Percentiles rank a stretch among this genome's conserved stretches.
Conservation (phyloP, 2,329 filamentous ascomycete species). For the Pyricularia sp. region DNA sequence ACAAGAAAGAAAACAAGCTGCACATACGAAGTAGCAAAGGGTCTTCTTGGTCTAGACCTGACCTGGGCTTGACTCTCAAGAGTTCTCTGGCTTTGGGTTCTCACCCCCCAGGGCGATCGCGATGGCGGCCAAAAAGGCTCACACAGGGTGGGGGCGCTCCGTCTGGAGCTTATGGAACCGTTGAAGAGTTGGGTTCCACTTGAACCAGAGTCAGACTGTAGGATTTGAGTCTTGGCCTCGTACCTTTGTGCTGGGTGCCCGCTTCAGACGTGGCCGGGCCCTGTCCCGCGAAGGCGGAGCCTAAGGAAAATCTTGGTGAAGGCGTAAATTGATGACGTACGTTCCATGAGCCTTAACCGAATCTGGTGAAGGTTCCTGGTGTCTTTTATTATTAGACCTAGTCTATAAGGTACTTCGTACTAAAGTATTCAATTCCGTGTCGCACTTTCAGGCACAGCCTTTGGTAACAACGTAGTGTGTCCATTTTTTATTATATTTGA, state of each 20-base stretch:
- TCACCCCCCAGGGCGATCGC: neutral
- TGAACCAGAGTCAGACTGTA: neutral
- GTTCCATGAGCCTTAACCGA: neutral
- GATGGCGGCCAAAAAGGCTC: neutral
- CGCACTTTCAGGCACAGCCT: neutral
- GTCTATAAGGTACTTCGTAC: too few relatives aligned
- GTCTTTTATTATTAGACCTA: neutral
- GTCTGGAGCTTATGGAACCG: neutral
- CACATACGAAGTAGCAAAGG: too few relatives aligned
- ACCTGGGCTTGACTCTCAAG: neutral
- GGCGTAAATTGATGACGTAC: neutral
- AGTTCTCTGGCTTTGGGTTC: neutral
- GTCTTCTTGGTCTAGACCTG: neutral
- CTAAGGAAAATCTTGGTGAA: neutral
- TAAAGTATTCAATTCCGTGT: neutral
- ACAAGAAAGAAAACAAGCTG: too few relatives aligned
- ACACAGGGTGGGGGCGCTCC: neutral
- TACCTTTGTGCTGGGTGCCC: neutral
- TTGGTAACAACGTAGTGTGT: neutral
- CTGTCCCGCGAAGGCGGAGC: neutral
- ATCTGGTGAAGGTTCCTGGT: neutral
- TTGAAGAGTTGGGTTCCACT: neutral
- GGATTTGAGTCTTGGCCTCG: neutral
- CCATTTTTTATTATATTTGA: neutral
- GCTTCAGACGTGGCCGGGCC: neutral